Conservation (phyloP, 139 green algal genomes). For the Chlorella sp. region DNA sequence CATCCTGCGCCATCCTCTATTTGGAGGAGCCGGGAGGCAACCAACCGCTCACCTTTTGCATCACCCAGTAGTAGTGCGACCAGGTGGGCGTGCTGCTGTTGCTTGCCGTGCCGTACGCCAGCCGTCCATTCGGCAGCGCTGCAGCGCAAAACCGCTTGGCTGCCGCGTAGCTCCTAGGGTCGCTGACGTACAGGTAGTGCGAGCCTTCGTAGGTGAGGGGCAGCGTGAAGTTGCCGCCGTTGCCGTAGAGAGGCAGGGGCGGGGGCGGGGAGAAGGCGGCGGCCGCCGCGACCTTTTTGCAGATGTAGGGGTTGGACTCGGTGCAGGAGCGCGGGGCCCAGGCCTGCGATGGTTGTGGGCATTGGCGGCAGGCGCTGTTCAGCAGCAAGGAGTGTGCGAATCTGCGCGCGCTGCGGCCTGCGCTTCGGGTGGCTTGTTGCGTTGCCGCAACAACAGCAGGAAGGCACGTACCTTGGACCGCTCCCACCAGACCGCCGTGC, state of each 20-base stretch:
- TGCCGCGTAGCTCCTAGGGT: not conserved
- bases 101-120: constrained; percentile 1
- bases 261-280: not conserved
- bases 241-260: not conserved
- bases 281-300: not conserved
- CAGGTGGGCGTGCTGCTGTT: not conserved
- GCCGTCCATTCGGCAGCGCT: not conserved
- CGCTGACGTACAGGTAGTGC: constrained; percentile 1
- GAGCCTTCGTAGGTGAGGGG: not conserved
- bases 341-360: too few species aligned
- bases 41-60: too few species aligned
- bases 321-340: not conserved
- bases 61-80: not conserved
- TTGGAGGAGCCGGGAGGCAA: too few species aligned
- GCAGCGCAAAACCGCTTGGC: not conserved
- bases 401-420: too few species aligned
- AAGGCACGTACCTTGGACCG: too few species aligned
- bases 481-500: not conserved
- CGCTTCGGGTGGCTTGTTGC: too few species aligned
- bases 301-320: constrained; percentile 4
- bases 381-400: too few species aligned
- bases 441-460: too few species aligned
- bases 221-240: not conserved
- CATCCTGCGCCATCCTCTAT: too few species aligned
- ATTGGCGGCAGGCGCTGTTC: too few species aligned